Conservation (phyloP, 2,329 filamentous ascomycete genomes). For the Aspergillus ruber region DNA sequence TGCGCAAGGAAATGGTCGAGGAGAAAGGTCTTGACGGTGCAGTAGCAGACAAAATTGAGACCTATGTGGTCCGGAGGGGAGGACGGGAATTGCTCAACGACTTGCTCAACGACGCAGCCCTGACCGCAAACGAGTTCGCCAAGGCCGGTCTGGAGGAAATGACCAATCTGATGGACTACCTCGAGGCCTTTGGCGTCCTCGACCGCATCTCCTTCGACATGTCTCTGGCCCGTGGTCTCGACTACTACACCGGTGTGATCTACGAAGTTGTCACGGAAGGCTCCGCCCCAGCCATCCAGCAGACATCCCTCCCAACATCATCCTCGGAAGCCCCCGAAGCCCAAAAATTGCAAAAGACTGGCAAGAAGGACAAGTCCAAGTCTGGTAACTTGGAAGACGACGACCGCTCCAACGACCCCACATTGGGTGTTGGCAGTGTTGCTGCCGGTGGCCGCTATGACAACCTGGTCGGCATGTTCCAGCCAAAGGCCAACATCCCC, state of each 20-base stretch:
- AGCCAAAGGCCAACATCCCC: constrained; percentile 76
- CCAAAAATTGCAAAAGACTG: constrained; percentile 27
- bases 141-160: constrained; percentile 77
- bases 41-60: constrained; percentile 80
- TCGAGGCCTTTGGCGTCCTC: constrained; percentile 67
- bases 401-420: constrained; percentile 71
- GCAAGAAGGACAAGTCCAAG: constrained; percentile 43
- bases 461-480: constrained; percentile 90
- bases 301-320: not conserved
- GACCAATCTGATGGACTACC: constrained; percentile 71
- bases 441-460: constrained; percentile 90
- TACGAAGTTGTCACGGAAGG: constrained; percentile 84
- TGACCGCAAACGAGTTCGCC: constrained; percentile 66
- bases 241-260: constrained; percentile 87
- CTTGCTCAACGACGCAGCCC: constrained; percentile 59
- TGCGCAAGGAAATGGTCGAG: constrained; percentile 86
- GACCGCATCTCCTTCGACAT: constrained; percentile 81
- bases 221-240: constrained; percentile 80
- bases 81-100: constrained; percentile 66
- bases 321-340: constrained; percentile 32
- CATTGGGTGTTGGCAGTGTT: constrained; percentile 76
- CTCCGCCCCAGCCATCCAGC: constrained; percentile 52
- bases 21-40: constrained; percentile 74
- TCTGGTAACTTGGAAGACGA: constrained; percentile 52
- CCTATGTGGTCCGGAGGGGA: constrained; percentile 73